Base-by-base conservation (phyloP, 139 green algal genomes). In the Diplosphaera chodatii region DNA sequence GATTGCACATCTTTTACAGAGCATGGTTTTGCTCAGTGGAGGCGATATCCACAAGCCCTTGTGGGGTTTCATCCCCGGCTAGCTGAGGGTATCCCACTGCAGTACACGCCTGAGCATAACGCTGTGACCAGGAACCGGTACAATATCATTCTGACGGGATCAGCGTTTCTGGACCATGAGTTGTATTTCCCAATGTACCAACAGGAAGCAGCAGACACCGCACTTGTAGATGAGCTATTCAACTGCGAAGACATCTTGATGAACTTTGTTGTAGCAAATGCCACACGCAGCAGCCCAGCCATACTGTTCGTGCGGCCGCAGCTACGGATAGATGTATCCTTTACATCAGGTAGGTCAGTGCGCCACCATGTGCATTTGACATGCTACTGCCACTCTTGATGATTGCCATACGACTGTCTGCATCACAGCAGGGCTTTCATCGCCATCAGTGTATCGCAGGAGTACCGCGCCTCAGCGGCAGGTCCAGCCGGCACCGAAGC, bases 241-340 rank as follows among this genome's bases (percentile, higher is more conserved):
- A 87, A 87, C 73, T 77, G 82, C 31, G 82, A 87, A 27, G 82
- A 87, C 64, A 55, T 87, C 68, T 66, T 87, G 66, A 70, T 85
- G 59, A 87, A 87, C 70, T 85, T 82, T 67, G 67, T 87, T 29
- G 62, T 87, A 64, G 75, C 76, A 2, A 81, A 77, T 27, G 30
- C 25, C 15, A 72, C 59, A 18, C 48, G 48, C 48, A 27, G 16
- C 48, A 18, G 48, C 3, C 10, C 13, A 4, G 48, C 48, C 8
- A 18, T 59, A 3, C 3, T 3, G 18, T 59, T 59, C 18, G 48
- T 59, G 48, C 48, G 48, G 13, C 48, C 48, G 18, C 48, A 18
- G 10, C 48, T 59, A 18, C 48, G 48, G 13, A 59, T 59, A 10
- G 48, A 59, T 25, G 48, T 59, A 3, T 59, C 48, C 13, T 59